Conservation (phyloP, 177 flowering plant genomes). For the Tripterygium wilfordii region DNA sequence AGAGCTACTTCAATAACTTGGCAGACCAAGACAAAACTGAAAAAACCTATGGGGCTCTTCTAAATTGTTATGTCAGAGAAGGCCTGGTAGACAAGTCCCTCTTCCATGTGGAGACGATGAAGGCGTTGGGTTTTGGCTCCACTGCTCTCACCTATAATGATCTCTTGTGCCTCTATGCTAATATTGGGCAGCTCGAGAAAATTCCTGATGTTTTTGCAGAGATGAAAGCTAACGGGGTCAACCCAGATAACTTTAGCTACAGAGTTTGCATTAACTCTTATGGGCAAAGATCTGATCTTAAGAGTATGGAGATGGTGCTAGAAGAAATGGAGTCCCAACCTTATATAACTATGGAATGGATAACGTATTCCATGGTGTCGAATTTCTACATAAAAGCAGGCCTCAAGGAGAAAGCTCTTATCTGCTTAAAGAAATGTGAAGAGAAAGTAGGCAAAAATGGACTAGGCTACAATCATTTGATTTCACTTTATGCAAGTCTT, state of each 20-base stretch:
- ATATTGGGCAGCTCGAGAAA: conserved; percentile 29
- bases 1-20: conserved; percentile 25
- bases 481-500: conserved; percentile 32
- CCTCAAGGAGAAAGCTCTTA: conserved; percentile 26
- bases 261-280: conserved; percentile 35
- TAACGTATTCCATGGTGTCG: conserved; percentile 26
- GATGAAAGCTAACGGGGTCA: conserved; percentile 36
- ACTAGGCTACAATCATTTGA: conserved; percentile 35
- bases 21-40: conserved; percentile 20
- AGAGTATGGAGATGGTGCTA: conserved; percentile 30
- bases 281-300: conserved; percentile 27
- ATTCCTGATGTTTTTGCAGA: conserved; percentile 28
- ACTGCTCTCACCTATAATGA: conserved; percentile 27
- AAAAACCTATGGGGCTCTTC: conserved; percentile 38
- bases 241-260: conserved; percentile 37
- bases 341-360: conserved; percentile 30
- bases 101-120: conserved; percentile 35
- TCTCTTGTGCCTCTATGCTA: conserved; percentile 35
- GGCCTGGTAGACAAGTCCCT: conserved; percentile 33
- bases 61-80: conserved; percentile 34
- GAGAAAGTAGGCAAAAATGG: conserved; percentile 20
- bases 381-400: conserved; percentile 27
- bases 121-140: conserved; percentile 24
- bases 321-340: conserved; percentile 30
- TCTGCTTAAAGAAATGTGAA: conserved; percentile 34